Evolutionary conservation across 2,329 filamentous ascomycete genomes (phyloP).

Genomic region (Arachnopeziza araneosa): DNA sequence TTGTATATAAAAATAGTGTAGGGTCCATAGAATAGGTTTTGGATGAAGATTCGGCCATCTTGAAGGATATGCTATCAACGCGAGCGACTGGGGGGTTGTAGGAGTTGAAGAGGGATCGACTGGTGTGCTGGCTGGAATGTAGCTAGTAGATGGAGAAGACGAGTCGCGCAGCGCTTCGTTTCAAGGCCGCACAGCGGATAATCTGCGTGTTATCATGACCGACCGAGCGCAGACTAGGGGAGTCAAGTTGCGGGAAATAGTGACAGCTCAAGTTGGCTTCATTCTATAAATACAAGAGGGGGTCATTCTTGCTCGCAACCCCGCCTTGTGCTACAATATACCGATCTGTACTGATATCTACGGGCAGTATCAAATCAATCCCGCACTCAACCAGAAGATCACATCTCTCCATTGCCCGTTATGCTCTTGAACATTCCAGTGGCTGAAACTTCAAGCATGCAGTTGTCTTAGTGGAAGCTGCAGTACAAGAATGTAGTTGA

Average conservation of each 20-base stretch:
- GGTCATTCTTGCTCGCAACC: background rate
- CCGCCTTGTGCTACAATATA: background rate
- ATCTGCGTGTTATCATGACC: background rate
- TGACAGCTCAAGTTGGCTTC: too few relatives aligned
- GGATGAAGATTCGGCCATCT: constrained; percentile 28
- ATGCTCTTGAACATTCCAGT: too few relatives aligned
- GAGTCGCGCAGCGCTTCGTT: background rate
- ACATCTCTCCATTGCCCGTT: too few relatives aligned
- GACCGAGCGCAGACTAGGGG: background rate
- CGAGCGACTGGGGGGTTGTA: background rate
- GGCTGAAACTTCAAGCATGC: too few relatives aligned
- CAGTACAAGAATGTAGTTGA: too few relatives aligned
- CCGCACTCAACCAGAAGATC: too few relatives aligned
- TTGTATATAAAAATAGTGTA: constrained; percentile 90
- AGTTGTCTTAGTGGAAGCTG: too few relatives aligned
- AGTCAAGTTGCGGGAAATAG: background rate
- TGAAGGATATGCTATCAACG: background rate
- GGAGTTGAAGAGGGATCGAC: background rate
- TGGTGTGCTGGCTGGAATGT: background rate
- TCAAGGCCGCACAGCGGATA: background rate
- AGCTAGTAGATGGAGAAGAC: background rate
- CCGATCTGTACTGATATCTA: background rate
- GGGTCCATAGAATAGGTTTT: constrained; percentile 47
- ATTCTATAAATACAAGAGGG: too few relatives aligned
- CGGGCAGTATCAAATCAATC: too few relatives aligned